Percentiles rank a stretch among this genome's conserved stretches.
phyloP scores from a whole-genome alignment of 495 filamentous ascomycete genomes.

The Lophiotrema nucula region DNA sequence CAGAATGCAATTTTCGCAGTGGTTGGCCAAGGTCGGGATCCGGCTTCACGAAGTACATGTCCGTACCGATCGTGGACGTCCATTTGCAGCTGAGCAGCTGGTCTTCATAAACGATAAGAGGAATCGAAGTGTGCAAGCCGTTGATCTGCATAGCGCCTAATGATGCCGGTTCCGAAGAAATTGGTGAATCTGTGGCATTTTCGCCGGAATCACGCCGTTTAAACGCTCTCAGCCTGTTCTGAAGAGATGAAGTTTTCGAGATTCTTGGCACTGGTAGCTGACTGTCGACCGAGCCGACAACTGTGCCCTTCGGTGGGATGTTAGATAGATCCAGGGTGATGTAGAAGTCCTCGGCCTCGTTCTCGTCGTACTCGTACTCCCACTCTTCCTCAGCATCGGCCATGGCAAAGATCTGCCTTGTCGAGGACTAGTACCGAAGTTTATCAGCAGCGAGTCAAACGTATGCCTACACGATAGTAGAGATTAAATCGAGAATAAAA shows the following conservation, averaged over 20 bases:
- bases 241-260: not conserved
- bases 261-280: not conserved
- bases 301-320: not conserved
- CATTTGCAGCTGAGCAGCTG: constrained; percentile 73
- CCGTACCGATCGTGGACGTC: constrained; percentile 75
- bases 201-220: not conserved
- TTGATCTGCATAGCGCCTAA: constrained; percentile 67
- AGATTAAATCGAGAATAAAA: no score
- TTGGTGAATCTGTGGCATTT: not conserved
- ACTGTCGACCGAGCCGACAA: not conserved
- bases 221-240: not conserved
- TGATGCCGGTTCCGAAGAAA: not conserved
- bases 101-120: constrained; percentile 71
- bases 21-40: not conserved
- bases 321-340: constrained; percentile 41
- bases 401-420: constrained; percentile 23
- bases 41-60: constrained; percentile 65
- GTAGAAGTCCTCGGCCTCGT: constrained; percentile 55
- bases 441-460: no score
- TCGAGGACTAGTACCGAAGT: no score
- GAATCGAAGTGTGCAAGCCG: constrained; percentile 69
- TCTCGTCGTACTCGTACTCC: constrained; percentile 62
- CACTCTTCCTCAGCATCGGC: constrained; percentile 50
- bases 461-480: no score
- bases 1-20: constrained; percentile 40